Evolutionary conservation across 2,329 filamentous ascomycete species (phyloP).

Genomic region (Fusarium sp.): DNA sequence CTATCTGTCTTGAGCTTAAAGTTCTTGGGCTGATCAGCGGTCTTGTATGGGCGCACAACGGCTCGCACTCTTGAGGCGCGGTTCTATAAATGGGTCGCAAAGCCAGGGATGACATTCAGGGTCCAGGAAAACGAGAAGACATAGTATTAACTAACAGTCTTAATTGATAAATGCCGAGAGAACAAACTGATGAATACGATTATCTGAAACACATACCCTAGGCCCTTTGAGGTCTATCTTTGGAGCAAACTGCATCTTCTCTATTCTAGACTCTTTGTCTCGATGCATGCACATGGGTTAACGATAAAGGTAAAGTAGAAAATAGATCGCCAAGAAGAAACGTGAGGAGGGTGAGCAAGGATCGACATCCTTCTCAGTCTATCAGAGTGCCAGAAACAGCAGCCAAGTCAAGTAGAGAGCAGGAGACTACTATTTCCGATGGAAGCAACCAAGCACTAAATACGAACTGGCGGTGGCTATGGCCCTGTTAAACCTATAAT

Average conservation of each 20-base stretch:
- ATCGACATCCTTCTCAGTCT: slow-evolving; percentile 19
- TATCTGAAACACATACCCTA: background rate
- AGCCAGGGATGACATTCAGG: slow-evolving; percentile 2
- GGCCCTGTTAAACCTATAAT: slow-evolving; percentile 37
- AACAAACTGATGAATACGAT: background rate
- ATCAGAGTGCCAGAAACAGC: slow-evolving; percentile 10
- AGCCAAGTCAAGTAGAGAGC: slow-evolving; percentile 2
- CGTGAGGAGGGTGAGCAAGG: slow-evolving; percentile 19
- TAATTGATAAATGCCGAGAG: slow-evolving; percentile 3
- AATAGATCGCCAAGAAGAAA: slow-evolving; percentile 28
- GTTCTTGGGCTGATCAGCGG: slow-evolving; percentile 10
- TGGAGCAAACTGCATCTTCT: slow-evolving; percentile 3
- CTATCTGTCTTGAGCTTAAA: slow-evolving; percentile 12
- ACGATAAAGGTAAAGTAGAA: background rate
- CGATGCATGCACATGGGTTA: slow-evolving; percentile 3
- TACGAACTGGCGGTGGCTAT: slow-evolving; percentile 44
- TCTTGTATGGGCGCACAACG: slow-evolving; percentile 14
- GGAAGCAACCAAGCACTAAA: slow-evolving; percentile 24
- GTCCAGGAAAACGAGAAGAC: background rate
- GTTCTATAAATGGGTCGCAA: slow-evolving; percentile 43
- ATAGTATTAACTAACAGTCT: slow-evolving; percentile 8
- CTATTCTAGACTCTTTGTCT: slow-evolving; percentile 9
- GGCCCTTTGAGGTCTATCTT: background rate
- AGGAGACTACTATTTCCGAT: background rate
- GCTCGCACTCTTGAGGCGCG: slow-evolving; percentile 19